These are phyloP conservation scores for Acanthochlamys bracteata DNA, from an alignment of 106 monocot species.

Conservation along the genomic window DNA sequence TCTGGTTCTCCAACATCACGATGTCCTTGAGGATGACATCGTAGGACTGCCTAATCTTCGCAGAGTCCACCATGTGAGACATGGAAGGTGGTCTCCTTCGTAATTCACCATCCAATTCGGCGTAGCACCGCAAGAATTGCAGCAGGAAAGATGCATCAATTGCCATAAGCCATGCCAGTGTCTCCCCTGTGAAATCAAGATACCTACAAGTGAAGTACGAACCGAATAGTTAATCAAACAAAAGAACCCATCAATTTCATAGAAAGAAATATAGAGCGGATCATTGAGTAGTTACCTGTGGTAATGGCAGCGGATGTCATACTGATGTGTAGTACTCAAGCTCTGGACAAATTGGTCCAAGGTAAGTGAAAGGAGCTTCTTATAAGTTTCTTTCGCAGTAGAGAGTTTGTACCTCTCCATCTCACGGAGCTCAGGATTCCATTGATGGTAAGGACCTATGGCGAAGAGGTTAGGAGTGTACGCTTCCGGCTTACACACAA, in stretches of 20 bases:
- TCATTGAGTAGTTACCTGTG: too few relatives aligned
- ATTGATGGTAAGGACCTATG: conserved; percentile 69
- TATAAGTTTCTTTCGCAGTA: conserved; percentile 29
- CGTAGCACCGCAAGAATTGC: conserved; percentile 40
- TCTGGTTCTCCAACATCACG: conserved; percentile 73
- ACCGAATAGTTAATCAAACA: too few relatives aligned
- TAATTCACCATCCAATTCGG: background rate
- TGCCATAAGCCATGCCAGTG: conserved; percentile 74
- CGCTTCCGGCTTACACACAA: conserved; percentile 21
- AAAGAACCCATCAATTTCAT: too few relatives aligned
- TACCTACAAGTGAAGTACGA: too few relatives aligned
- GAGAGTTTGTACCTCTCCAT: conserved; percentile 66
- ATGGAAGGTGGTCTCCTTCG: conserved; percentile 13
- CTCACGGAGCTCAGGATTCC: conserved; percentile 36
- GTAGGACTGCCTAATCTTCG: conserved; percentile 22
- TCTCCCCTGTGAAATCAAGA: conserved; percentile 36
- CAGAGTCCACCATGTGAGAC: conserved; percentile 16
- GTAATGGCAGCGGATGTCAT: conserved; percentile 34
- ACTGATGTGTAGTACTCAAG: conserved; percentile 15
- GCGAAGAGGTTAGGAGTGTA: conserved; percentile 55
- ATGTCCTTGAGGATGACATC: conserved; percentile 41
- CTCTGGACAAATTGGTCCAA: conserved; percentile 27
- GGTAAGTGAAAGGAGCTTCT: conserved; percentile 7
- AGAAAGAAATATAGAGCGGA: too few relatives aligned
- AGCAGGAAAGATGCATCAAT: conserved; percentile 68